A percentile compares a stretch with the other conserved stretches of the same genome.
Conservation (phyloP, 352 stramenopile genomes). For the Pythium grandisporangium region DNA sequence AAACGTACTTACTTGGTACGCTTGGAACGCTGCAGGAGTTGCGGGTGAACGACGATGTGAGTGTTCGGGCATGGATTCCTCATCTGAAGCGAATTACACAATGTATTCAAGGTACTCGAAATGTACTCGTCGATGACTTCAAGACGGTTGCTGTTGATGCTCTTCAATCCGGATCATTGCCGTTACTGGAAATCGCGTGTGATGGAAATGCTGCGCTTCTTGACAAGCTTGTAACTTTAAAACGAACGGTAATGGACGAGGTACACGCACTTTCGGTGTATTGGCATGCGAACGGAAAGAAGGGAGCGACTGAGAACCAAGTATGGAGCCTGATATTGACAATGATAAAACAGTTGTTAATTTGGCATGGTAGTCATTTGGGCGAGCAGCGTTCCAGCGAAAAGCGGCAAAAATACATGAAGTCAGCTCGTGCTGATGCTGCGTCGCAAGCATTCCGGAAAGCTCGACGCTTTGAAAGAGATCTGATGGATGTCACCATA, state of each 20-base stretch:
- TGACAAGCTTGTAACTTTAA: slow-evolving; percentile 23
- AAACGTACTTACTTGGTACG: slow-evolving; percentile 28
- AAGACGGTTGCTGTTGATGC: slow-evolving; percentile 11
- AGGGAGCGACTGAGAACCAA: slow-evolving; percentile 45
- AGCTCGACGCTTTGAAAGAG: slow-evolving; percentile 9
- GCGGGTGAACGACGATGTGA: slow-evolving; percentile 15
- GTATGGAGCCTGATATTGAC: slow-evolving; percentile 36
- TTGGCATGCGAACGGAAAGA: slow-evolving; percentile 33
- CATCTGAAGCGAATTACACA: slow-evolving; percentile 33
- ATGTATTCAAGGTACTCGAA: slow-evolving; percentile 32
- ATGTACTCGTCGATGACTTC: slow-evolving; percentile 40
- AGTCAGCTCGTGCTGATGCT: slow-evolving; percentile 35
- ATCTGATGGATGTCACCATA: slow-evolving; percentile 13
- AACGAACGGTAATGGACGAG: slow-evolving; percentile 25
- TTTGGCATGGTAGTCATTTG: slow-evolving; percentile 41
- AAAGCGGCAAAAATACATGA: slow-evolving; percentile 42
- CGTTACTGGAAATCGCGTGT: slow-evolving; percentile 27
- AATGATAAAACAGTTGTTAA: slow-evolving; percentile 37
- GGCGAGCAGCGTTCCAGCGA: slow-evolving; percentile 29
- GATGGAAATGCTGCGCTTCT: slow-evolving; percentile 19
- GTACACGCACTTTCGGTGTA: slow-evolving; percentile 31
- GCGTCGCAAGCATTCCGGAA: slow-evolving; percentile 34
- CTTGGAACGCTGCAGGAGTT: slow-evolving; percentile 20
- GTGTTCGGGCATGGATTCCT: slow-evolving; percentile 35
- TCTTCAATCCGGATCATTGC: slow-evolving; percentile 25